Evolutionary conservation across 2,329 filamentous ascomycete genomes (phyloP).

Genomic region (Sphaerostilbella broomeana): DNA sequence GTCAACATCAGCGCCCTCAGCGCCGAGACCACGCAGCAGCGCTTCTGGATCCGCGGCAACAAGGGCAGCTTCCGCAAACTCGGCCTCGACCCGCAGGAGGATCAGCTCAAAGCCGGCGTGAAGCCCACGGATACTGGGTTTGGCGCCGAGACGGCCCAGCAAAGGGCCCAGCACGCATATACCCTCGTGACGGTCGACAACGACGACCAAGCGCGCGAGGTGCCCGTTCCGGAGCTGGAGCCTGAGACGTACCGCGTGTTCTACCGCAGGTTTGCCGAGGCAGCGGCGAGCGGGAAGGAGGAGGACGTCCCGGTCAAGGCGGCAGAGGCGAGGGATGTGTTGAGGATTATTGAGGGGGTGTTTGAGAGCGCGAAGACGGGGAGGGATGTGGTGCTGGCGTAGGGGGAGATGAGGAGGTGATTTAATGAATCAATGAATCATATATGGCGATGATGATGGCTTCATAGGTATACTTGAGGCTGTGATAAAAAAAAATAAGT

Average conservation of each 20-base stretch:
- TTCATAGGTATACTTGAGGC: no score
- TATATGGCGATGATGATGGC: no score
- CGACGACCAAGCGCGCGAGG: conserved; percentile 44
- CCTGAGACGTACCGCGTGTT: conserved; percentile 63
- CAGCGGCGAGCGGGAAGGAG: conserved; percentile 41
- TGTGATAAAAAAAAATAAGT: no score
- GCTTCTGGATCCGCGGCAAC: conserved; percentile 71
- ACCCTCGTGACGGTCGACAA: conserved; percentile 49
- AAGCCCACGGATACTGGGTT: conserved; percentile 57
- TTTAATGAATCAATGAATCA: no score
- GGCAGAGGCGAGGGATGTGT: conserved; percentile 45
- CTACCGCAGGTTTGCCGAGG: conserved; percentile 49
- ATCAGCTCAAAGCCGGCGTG: conserved; percentile 60
- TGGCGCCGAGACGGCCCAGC: conserved; percentile 55
- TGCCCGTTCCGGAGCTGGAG: conserved; percentile 50
- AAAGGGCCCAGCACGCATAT: no score
- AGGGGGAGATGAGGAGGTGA: background rate
- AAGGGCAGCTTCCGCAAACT: conserved; percentile 70
- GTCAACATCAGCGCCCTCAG: conserved; percentile 64
- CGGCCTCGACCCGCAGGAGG: conserved; percentile 67
- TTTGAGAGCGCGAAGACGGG: conserved; percentile 44
- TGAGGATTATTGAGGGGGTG: conserved; percentile 47
- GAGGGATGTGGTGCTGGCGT: conserved; percentile 31
- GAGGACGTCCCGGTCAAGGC: conserved; percentile 48
- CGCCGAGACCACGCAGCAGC: conserved; percentile 60